phyloP scores from a whole-genome alignment of 2,329 filamentous ascomycete species.

The Xylariaceae sp. region DNA sequence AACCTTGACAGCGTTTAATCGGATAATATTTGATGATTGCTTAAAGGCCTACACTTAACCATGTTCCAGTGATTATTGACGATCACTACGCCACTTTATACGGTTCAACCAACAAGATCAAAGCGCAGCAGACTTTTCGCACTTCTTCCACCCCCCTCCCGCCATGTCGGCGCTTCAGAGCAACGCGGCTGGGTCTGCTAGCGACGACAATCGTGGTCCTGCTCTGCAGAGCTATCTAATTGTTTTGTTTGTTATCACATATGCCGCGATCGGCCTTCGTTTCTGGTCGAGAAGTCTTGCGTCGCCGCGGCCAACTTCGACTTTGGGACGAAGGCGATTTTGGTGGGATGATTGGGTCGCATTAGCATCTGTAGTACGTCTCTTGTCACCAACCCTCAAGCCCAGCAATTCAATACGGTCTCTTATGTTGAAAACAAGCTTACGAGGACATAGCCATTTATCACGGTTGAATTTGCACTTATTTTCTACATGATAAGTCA shows the following conservation, averaged over 20 bases:
- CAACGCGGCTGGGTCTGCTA: background rate
- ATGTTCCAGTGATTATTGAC: too few species aligned
- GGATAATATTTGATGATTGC: too few species aligned
- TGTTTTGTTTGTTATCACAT: background rate
- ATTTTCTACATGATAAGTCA: conserved; percentile 1
- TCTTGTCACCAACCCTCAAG: background rate
- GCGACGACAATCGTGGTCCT: conserved; percentile 3
- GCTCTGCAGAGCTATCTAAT: conserved; percentile 3
- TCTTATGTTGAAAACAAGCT: too few species aligned
- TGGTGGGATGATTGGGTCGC: conserved; percentile 17
- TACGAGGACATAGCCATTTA: conserved; percentile 1
- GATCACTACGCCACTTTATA: too few species aligned
- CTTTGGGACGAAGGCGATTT: background rate
- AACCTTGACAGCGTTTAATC: too few species aligned
- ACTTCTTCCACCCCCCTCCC: background rate
- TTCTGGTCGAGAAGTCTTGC: conserved; percentile 4
- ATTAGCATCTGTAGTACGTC: conserved; percentile 7
- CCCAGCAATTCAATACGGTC: too few species aligned
- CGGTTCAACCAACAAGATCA: background rate
- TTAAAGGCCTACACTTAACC: too few species aligned
- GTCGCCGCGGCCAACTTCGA: background rate
- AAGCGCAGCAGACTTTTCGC: background rate
- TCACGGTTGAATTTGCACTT: conserved; percentile 1
- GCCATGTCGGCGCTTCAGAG: background rate
- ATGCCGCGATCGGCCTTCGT: background rate